Conservation (phyloP, 805 yeast species). For the Clavispora fructus region DNA sequence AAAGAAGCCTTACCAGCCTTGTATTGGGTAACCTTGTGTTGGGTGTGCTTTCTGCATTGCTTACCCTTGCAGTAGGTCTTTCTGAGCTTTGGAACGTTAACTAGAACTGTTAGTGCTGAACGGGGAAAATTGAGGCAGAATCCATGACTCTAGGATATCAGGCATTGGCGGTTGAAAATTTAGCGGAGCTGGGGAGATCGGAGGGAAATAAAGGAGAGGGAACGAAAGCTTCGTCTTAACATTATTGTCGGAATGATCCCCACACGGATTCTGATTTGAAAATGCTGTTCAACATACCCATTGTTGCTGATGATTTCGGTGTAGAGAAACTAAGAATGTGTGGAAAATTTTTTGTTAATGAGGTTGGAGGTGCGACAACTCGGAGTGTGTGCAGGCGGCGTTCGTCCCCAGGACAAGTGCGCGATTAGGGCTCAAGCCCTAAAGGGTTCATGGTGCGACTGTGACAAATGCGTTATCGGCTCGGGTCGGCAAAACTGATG, state of each 20-base stretch:
- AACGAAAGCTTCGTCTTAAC: background rate
- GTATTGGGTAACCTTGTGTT: conserved; percentile 99
- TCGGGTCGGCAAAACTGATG: too few relatives aligned
- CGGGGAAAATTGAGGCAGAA: background rate
- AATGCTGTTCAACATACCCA: conserved; percentile 13
- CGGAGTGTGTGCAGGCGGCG: conserved; percentile 1
- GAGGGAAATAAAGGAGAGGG: background rate
- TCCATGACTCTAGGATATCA: background rate
- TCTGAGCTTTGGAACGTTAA: conserved; percentile 99
- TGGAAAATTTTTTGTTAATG: conserved; percentile 15
- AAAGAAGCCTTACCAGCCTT: conserved; percentile 99
- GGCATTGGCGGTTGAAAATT: background rate
- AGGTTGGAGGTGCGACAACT: conserved; percentile 1
- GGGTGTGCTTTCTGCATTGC: conserved; percentile 98
- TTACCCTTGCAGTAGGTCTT: conserved; percentile 99
- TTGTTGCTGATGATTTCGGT: conserved; percentile 16
- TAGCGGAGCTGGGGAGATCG: background rate
- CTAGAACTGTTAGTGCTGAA: conserved; percentile 38
- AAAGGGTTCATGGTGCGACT: background rate
- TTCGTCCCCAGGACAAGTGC: background rate
- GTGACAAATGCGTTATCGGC: background rate
- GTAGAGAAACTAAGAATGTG: conserved; percentile 3
- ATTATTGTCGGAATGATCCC: background rate
- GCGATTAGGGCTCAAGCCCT: conserved; percentile 10
- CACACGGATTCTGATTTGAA: background rate